Evolutionary conservation across 2,329 filamentous ascomycete species (phyloP), one percentile per base, ranked within the genome.

Genomic region (Mycosphaerelloides madeirae): DNA sequence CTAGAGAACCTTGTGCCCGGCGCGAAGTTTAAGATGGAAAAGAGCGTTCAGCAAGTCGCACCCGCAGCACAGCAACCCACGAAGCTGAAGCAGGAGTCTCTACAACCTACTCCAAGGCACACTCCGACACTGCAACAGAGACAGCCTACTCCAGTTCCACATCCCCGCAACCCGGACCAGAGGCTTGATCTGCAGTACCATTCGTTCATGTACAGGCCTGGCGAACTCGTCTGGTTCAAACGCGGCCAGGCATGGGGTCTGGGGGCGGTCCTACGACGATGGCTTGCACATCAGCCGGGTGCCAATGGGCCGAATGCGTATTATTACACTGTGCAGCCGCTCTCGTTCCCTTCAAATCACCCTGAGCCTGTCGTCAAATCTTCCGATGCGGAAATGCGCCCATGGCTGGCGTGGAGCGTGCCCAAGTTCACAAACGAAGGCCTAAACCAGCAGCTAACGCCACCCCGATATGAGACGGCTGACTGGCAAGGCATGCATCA

Each of bases 371-470:
- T 73, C 34, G 64, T 72, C 9, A 70, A 76, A 16, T 65, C 67
- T 1, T 57, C 68, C 9, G 67, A 76, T 41, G 56, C 60, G 3
- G 59, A 67, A 11, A 64, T 80, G 29, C 69, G 77, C 29, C 77
- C 77, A 0, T 80, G 76, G 76, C 67, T 80, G 20, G 76, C 77
- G 1, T 80, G 76, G 77, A 77, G 72, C 39, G 71, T 76, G 11
- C 77, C 77, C 1, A 57, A 54, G n/a, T 75, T 72, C 43, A 78
- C 74, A 2, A 68, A 72, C 43, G 52, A 58, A 12, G 62, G 55
- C 8, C 59, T 80, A 3, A 70, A 71, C 39, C 61, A 66, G 14
- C 60, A 68, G 15, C 53, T 60, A 0, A 47, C 54, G 3, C 56
- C 65, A 3, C 56, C 70, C 2, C 64, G 61, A 3, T 80, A 73